Evolutionary conservation across 2,329 filamentous ascomycete species (phyloP), one percentile per base, ranked within the genome.

Genomic region (Cryphonectria naterciae): DNA sequence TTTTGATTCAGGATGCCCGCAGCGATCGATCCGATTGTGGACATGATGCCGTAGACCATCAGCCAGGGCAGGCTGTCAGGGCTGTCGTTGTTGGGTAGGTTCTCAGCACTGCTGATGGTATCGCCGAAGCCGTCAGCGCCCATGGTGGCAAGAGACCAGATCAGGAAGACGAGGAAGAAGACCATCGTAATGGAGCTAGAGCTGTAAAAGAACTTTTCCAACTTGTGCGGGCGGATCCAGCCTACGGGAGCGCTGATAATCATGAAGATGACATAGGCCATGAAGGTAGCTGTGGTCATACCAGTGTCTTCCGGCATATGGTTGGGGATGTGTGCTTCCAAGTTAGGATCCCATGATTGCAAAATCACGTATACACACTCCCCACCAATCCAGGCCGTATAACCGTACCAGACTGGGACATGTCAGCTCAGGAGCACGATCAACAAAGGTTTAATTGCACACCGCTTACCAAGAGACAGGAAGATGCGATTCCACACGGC

Each of bases 321-420:
- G 74, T 84, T 84, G 19, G 78, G 80, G 60, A 85, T 80, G 71
- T 81, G 81, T 0, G 78, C 65, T 68, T 84, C 83, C 46, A 84
- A 77, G 10, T 78, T 77, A 15, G 83, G 83, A 74, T 83, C 82
- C 75, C 83, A 82, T 1, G 84, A 83, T 15, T 82, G 80, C 6
- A 86, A 77, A 66, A 83, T 83, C 61, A 85, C 78, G 66, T 85
- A 83, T 68, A 84, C 73, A 65, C 83, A 85, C 74, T 83, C 78
- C 2, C 83, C 83, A 17, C 84, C 84, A 56, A 84, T 81, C 81
- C 83, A 85, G 5, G 83, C 80, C 67, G 84, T 83, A 70, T 85
- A 83, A 22, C 79, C 82, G 67, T 83, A 82, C 81, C 80, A 80
- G 37, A 58, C 54, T 63, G 11, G 28, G 41, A 39, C 3, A 13